Base-by-base conservation (phyloP, 768 basidiomycete genomes). In the Trametes villosa region DNA sequence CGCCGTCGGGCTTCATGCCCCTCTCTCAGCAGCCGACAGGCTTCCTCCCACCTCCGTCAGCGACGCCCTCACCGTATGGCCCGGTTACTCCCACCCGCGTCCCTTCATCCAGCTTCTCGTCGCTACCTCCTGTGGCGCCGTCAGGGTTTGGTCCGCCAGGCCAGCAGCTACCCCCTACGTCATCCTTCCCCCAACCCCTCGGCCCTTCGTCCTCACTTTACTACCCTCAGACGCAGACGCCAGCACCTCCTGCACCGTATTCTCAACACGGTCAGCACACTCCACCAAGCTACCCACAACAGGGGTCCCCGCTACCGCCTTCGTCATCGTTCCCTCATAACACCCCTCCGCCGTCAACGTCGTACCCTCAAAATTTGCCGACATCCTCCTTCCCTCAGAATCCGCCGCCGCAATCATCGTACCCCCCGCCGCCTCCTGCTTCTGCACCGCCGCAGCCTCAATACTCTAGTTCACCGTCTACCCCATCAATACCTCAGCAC, bases 291-390 rank as follows among this genome's bases (percentile, higher is more conserved):
- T 51, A 53, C 42, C 76, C 75, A 53, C 76, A 75, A 44, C 71
- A 74, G n/a, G 78, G 78, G 57, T 77, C 75, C 46, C 70, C 77
- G 7, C 74, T 78, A 33, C 71, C 76, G 24, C 71, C 73, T 66
- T 51, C 52, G 31, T 60, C 59, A 9, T 64, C 56, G 9, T 44
- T 52, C n/a, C 44, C 63, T 22, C 52, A 66, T 17, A 48, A 48
- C 26, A 12, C 57, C 15, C 55, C 48, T n/a, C 52, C 59, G 7
- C 48, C 63, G 17, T 51, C 57, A 13, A 50, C 66, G 12, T 36
- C 44, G 1, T 60, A 49, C 11, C 61, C 67, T 51, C 54, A 59
- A 8, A 31, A 57, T 18, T 34, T 53, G 17, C 63, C 51, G 45
- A 58, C 64, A 36, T 66, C 69, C 8, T 67, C 69, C 2, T 68